A percentile compares a stretch with the other conserved stretches of the same genome.
Conservation (phyloP, 73 alveolate genomes). For the Paramecium pentaurelia region DNA sequence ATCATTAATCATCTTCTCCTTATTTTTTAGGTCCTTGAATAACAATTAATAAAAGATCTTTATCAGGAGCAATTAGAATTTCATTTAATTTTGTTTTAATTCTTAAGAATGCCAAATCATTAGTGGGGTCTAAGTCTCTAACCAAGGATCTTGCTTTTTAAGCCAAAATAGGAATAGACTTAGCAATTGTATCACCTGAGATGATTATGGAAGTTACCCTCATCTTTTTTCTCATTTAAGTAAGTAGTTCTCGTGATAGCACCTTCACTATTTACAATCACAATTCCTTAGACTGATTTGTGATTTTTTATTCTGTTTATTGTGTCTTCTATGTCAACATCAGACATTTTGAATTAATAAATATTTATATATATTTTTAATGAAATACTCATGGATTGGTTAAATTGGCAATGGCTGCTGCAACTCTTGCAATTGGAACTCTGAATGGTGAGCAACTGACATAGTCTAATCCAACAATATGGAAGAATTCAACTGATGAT, state of each 20-base stretch:
- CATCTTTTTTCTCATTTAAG: background rate
- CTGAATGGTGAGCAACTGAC: conserved; percentile 84
- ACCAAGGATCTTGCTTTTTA: conserved; percentile 80
- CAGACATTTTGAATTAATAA: background rate
- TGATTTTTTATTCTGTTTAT: conserved; percentile 36
- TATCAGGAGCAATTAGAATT: conserved; percentile 86
- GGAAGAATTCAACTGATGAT: conserved; percentile 69
- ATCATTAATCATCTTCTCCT: background rate
- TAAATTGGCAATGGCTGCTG: conserved; percentile 71
- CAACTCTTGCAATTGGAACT: conserved; percentile 82
- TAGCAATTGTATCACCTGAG: background rate
- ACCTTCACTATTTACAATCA: background rate
- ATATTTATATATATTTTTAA: background rate
- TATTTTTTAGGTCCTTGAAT: conserved; percentile 72
- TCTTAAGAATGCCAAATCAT: conserved; percentile 94
- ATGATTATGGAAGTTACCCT: background rate
- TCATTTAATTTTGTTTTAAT: conserved; percentile 92
- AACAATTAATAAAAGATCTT: conserved; percentile 87
- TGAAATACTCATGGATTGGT: background rate
- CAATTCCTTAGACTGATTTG: conserved; percentile 13
- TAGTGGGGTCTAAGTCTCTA: conserved; percentile 80
- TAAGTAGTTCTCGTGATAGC: background rate
- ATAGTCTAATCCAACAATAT: conserved; percentile 71
- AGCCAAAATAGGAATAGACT: conserved; percentile 67
- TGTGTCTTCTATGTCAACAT: conserved; percentile 4